These are phyloP conservation scores for Coniferiporia weirii DNA, from an alignment of 1,284 basidiomycete genomes.

Conservation along the genomic window DNA sequence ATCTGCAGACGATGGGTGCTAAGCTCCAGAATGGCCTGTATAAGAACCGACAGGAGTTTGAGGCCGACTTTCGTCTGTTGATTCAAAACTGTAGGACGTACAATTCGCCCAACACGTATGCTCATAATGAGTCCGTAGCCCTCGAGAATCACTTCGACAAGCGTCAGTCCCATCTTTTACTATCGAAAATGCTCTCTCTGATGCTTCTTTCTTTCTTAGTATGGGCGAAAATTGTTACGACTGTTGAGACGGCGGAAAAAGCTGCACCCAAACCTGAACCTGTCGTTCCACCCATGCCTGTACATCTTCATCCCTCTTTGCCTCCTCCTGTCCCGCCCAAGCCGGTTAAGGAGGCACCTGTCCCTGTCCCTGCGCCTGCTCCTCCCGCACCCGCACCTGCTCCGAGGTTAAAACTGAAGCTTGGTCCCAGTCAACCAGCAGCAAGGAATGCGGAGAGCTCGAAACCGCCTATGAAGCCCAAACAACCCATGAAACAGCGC, in stretches of 20 bases:
- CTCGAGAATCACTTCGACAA: constrained; percentile 85
- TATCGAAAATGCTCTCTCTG: constrained; percentile 11
- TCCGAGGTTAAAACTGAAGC: constrained; percentile 55
- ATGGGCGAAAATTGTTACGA: constrained; percentile 73
- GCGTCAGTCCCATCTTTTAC: constrained; percentile 43
- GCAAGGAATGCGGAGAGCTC: constrained; percentile 16
- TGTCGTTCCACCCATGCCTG: constrained; percentile 10
- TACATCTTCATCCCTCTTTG: constrained; percentile 1
- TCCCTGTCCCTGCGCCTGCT: constrained; percentile 27
- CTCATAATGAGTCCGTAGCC: constrained; percentile 71
- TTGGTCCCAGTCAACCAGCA: constrained; percentile 32
- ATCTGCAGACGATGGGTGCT: constrained; percentile 83
- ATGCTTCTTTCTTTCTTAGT: background rate
- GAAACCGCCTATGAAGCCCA: constrained; percentile 18
- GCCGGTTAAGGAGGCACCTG: constrained; percentile 22
- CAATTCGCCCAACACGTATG: constrained; percentile 71
- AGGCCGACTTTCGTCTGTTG: constrained; percentile 86
- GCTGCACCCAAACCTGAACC: constrained; percentile 26
- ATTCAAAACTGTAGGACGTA: constrained; percentile 86
- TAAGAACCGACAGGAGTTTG: constrained; percentile 78
- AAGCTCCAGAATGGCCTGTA: constrained; percentile 90
- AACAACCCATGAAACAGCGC: constrained; percentile 38
- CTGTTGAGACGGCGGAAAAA: constrained; percentile 47
- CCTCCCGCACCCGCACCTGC: constrained; percentile 28
- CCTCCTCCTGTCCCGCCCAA: constrained; percentile 25